Evolutionary conservation across 2,329 filamentous ascomycete genomes (phyloP).

Genomic region (Alternaria sp.): DNA sequence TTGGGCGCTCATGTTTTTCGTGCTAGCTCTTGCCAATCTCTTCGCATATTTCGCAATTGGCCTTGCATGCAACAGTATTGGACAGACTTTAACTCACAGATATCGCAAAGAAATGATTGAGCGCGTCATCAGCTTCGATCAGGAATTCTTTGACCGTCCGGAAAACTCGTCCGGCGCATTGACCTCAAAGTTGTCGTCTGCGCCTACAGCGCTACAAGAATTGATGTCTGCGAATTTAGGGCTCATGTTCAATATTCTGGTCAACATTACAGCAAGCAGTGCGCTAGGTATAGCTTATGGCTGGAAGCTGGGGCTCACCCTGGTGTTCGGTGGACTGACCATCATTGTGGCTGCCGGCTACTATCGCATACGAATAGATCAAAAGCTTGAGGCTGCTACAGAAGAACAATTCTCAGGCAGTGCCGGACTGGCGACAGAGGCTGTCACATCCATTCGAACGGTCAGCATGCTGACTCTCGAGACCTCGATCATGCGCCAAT

Average conservation of each 20-base stretch:
- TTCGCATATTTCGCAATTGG: constrained; percentile 59
- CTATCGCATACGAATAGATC: constrained; percentile 58
- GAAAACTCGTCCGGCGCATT: constrained; percentile 88
- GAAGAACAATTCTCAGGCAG: constrained; percentile 1
- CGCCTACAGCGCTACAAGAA: constrained; percentile 61
- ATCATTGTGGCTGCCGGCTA: constrained; percentile 13
- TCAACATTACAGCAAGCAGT: constrained; percentile 17
- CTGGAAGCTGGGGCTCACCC: constrained; percentile 23
- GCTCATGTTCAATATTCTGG: constrained; percentile 15
- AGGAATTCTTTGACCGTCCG: constrained; percentile 85
- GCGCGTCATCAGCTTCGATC: constrained; percentile 77
- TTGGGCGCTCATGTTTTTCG: constrained; percentile 37
- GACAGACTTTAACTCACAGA: constrained; percentile 15
- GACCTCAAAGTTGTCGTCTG: constrained; percentile 57
- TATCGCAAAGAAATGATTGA: constrained; percentile 19
- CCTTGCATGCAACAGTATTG: constrained; percentile 70
- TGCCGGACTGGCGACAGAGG: neutral
- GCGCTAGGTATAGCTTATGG: constrained; percentile 20
- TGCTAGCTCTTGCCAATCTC: constrained; percentile 24
- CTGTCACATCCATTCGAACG: constrained; percentile 1
- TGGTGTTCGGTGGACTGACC: constrained; percentile 17
- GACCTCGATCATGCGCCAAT: constrained; percentile 3
- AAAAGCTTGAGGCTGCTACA: constrained; percentile 72
- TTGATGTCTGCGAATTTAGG: constrained; percentile 26
- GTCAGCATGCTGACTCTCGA: constrained; percentile 5